phyloP scores from a whole-genome alignment of 169 alveolate species.

The Babesia sp. region DNA sequence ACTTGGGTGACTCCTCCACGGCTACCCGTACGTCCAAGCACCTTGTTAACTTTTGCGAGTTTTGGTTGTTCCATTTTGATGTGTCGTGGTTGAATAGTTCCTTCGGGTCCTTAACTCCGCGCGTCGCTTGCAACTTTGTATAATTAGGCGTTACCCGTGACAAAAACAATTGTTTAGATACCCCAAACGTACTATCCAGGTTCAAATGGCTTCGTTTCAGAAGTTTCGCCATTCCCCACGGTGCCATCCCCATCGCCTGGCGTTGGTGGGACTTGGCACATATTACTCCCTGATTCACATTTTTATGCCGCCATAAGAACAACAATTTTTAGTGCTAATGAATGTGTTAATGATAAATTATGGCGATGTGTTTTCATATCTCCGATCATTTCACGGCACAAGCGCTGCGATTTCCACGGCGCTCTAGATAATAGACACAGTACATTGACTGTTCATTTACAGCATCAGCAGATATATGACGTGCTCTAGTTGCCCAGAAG shows the following conservation, averaged over 20 bases:
- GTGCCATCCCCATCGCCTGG: constrained; percentile 26
- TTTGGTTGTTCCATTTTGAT: constrained; percentile 84
- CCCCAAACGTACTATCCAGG: background rate
- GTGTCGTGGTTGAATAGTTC: background rate
- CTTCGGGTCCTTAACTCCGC: background rate
- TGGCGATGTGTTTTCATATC: background rate
- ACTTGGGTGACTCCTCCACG: constrained; percentile 99
- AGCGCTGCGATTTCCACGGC: background rate
- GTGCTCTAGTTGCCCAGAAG: constrained; percentile 70
- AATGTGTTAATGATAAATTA: too few species aligned
- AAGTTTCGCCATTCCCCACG: constrained; percentile 22
- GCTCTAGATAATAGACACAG: background rate
- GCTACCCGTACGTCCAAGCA: constrained; percentile 95
- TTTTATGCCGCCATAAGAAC: too few species aligned
- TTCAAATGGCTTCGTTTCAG: background rate
- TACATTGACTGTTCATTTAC: background rate
- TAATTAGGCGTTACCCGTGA: background rate
- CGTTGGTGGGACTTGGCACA: background rate
- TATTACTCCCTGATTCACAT: too few species aligned
- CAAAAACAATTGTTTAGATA: background rate
- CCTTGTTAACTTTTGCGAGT: constrained; percentile 93
- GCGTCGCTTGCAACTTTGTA: background rate
- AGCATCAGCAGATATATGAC: background rate
- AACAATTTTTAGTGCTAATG: too few species aligned
- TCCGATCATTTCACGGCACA: background rate